A percentile compares a stretch with the other conserved stretches of the same genome.
Conservation (phyloP, 1,284 basidiomycete genomes). For the Marasmius sp. region DNA sequence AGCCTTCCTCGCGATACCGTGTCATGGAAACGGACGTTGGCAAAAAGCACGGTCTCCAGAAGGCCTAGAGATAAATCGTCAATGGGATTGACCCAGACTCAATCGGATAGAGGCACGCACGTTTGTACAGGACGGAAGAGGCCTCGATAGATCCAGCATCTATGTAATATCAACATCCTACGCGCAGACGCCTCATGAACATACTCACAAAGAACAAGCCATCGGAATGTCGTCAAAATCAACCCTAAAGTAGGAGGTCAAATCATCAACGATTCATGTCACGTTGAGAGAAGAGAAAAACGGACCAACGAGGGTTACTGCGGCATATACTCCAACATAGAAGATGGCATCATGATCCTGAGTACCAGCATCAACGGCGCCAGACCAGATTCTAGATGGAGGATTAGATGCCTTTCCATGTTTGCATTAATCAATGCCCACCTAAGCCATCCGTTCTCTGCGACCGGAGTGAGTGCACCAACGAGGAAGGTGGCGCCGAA, state of each 20-base stretch:
- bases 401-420: slow-evolving; percentile 2
- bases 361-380: slow-evolving; percentile 36
- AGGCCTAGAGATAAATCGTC: slow-evolving; percentile 43
- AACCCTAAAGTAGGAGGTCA: slow-evolving; percentile 42
- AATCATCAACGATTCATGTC: background rate
- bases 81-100: background rate
- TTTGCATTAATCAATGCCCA: slow-evolving; percentile 27
- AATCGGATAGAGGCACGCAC: slow-evolving; percentile 36
- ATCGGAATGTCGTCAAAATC: slow-evolving; percentile 64
- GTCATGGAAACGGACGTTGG: slow-evolving; percentile 92
- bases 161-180: slow-evolving; percentile 21
- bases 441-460: slow-evolving; percentile 85
- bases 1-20: slow-evolving; percentile 86
- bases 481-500: slow-evolving; percentile 62
- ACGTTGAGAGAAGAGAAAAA: background rate
- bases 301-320: slow-evolving; percentile 29
- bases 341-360: slow-evolving; percentile 52
- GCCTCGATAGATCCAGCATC: slow-evolving; percentile 72
- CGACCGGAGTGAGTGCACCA: slow-evolving; percentile 72
- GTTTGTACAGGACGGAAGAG: slow-evolving; percentile 68
- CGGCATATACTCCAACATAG: slow-evolving; percentile 80
- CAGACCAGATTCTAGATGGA: slow-evolving; percentile 62
- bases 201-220: slow-evolving; percentile 61
- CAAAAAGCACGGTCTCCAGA: slow-evolving; percentile 85
- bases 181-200: background rate